phyloP scores from a whole-genome alignment of 352 stramenopile genomes.

The Phytophthora meadii region DNA sequence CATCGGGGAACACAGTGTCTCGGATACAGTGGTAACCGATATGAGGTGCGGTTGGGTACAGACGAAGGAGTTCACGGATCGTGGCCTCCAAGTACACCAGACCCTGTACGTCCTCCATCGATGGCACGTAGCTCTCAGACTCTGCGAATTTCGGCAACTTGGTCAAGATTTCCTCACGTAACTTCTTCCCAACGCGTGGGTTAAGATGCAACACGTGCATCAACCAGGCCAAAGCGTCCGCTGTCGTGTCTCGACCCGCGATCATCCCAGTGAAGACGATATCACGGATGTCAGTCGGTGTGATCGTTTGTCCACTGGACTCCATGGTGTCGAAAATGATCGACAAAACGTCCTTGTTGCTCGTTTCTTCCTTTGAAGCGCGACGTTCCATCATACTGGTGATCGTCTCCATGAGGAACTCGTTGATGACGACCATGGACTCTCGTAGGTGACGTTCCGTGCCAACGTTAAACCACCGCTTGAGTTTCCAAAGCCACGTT shows the following conservation, averaged over 20 bases:
- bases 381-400: conserved; percentile 19
- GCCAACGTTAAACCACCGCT: conserved; percentile 30
- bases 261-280: conserved; percentile 67
- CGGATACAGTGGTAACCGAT: conserved; percentile 29
- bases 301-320: conserved; percentile 20
- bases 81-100: conserved; percentile 34
- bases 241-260: conserved; percentile 68
- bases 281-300: conserved; percentile 47
- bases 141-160: conserved; percentile 26
- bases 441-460: conserved; percentile 14
- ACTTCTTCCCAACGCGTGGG: conserved; percentile 37
- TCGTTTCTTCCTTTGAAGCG: not conserved
- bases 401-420: conserved; percentile 36
- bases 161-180: conserved; percentile 33
- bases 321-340: conserved; percentile 33
- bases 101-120: conserved; percentile 26
- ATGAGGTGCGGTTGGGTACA: conserved; percentile 40
- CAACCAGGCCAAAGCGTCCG: conserved; percentile 49
- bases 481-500: conserved; percentile 31
- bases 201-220: conserved; percentile 53
- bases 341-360: conserved; percentile 39
- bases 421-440: conserved; percentile 26
- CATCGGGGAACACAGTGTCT: conserved; percentile 47
- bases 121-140: conserved; percentile 17
- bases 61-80: conserved; percentile 42